phyloP scores from a whole-genome alignment of 202 grass and related monocot genomes.

The Zizania palustris region DNA sequence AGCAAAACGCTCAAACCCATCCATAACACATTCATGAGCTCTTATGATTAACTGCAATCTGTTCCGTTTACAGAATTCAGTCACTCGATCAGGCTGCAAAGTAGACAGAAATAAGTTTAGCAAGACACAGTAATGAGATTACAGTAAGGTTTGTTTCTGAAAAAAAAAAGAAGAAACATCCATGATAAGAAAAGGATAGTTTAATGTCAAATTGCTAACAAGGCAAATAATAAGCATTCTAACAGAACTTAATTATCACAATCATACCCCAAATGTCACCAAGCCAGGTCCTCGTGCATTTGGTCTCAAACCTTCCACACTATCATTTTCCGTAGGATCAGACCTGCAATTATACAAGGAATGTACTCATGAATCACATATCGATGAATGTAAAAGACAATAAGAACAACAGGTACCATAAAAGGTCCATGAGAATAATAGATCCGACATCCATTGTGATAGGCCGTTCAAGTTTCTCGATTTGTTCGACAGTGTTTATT shows the following conservation, averaged over 20 bases:
- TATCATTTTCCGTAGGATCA: conserved; percentile 97
- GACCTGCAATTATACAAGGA: conserved; percentile 70
- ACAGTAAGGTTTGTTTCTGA: not conserved
- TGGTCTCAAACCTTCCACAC: conserved; percentile 92
- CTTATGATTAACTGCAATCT: conserved; percentile 94
- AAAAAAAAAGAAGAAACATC: conserved; percentile 17
- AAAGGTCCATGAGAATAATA: conserved; percentile 96
- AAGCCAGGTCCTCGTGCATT: conserved; percentile 96
- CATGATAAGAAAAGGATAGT: not conserved
- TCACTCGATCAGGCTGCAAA: conserved; percentile 84
- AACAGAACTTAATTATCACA: conserved; percentile 25
- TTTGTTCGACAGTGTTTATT: conserved; percentile 87
- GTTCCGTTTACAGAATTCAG: conserved; percentile 96
- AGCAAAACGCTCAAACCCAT: conserved; percentile 98
- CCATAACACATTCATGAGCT: conserved; percentile 99
- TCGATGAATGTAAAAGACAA: not conserved
- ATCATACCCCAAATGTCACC: conserved; percentile 91
- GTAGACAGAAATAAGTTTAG: conserved; percentile 40
- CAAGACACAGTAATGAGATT: not conserved
- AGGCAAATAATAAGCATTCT: not conserved
- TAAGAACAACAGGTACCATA: conserved; percentile 63
- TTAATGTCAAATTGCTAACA: conserved; percentile 1
- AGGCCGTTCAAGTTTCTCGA: conserved; percentile 96
- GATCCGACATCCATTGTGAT: conserved; percentile 99
- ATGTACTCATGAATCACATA: conserved; percentile 18